Percentiles rank a stretch among this genome's conserved stretches.
Conservation (phyloP, 2,329 filamentous ascomycete genomes). For the Botrytis aclada region DNA sequence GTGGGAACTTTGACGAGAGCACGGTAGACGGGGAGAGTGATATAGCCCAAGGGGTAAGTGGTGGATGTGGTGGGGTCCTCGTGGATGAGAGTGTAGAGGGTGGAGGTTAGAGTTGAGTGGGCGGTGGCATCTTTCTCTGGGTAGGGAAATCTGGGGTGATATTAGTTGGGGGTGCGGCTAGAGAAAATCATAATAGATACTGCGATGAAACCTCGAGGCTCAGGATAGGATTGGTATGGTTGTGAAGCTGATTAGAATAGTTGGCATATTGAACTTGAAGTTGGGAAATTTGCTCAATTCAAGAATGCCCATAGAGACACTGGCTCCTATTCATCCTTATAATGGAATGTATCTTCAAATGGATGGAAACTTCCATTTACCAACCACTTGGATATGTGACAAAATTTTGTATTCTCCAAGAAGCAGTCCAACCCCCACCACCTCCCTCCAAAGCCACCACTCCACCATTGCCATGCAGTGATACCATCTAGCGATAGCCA, state of each 20-base stretch:
- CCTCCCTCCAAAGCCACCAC: not conserved
- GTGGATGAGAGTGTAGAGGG: conserved; percentile 64
- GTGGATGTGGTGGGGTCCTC: conserved; percentile 51
- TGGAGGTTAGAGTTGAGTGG: conserved; percentile 54
- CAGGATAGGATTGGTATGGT: not conserved
- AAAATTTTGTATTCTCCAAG: not conserved
- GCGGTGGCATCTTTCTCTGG: conserved; percentile 55
- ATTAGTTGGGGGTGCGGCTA: conserved; percentile 16
- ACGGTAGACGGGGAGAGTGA: conserved; percentile 50
- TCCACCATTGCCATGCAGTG: not conserved
- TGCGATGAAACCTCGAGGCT: not conserved
- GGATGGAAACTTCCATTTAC: not conserved
- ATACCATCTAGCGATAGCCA: not conserved
- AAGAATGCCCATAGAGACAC: not conserved
- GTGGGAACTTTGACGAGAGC: conserved; percentile 49
- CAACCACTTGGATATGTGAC: not conserved
- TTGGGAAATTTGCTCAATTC: not conserved
- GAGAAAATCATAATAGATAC: not conserved
- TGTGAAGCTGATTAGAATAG: not conserved
- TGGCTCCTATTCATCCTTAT: not conserved
- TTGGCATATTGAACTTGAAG: not conserved
- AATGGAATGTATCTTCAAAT: not conserved
- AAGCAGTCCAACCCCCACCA: not conserved
- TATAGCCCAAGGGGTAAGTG: conserved; percentile 59
- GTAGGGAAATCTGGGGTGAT: conserved; percentile 68